phyloP scores from a whole-genome alignment of 2,329 filamentous ascomycete species.

The Fonsecaea nubica region DNA sequence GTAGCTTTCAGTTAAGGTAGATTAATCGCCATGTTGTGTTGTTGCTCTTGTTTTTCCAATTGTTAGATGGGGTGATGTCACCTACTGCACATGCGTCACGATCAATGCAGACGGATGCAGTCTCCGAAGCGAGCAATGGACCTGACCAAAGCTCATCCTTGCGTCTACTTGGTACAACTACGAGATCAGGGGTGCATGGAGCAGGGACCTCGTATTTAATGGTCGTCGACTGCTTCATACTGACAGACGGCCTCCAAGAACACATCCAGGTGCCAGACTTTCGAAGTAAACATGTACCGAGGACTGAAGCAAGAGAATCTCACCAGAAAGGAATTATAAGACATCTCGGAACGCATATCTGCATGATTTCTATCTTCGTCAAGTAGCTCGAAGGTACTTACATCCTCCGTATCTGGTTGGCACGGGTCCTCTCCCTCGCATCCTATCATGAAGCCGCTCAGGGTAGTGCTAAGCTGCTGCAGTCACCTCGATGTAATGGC shows the following conservation, averaged over 20 bases:
- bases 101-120: not conserved
- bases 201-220: not conserved
- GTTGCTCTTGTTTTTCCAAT: not conserved
- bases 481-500: conserved; percentile 29
- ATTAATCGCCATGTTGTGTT: not conserved
- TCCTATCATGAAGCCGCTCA: not conserved
- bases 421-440: not conserved
- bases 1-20: not conserved
- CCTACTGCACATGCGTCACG: not conserved
- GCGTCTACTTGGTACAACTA: not conserved
- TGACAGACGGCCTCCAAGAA: too few relatives aligned
- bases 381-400: not conserved
- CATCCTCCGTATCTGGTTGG: not conserved
- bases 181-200: not conserved
- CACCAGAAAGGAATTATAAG: too few relatives aligned
- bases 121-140: not conserved
- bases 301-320: not conserved
- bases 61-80: conserved; percentile 2
- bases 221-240: not conserved
- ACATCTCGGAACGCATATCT: not conserved
- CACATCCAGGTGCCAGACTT: not conserved
- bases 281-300: not conserved
- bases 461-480: not conserved
- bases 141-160: not conserved
- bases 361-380: not conserved